These are phyloP conservation scores for Solanum boliviense DNA, from an alignment of 257 asterid species.

Conservation along the genomic window DNA sequence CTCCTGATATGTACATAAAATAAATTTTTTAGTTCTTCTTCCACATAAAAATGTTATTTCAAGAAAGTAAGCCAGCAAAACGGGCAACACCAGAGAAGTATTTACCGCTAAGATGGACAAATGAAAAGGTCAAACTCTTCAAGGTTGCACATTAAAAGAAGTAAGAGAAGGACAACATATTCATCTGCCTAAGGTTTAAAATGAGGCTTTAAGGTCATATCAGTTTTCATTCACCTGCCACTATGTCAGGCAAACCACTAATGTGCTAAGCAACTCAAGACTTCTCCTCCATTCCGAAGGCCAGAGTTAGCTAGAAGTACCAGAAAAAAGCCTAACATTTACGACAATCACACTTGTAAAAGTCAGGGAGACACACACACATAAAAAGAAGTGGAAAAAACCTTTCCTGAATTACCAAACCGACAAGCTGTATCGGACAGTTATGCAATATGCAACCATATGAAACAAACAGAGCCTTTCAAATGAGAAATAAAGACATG, in stretches of 20 bases:
- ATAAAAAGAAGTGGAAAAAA: background rate
- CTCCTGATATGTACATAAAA: conserved; percentile 28
- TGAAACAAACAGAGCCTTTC: background rate
- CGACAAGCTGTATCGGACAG: background rate
- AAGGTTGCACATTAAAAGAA: background rate
- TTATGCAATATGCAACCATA: background rate
- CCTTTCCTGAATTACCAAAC: background rate
- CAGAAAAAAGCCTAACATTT: background rate
- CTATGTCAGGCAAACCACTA: background rate
- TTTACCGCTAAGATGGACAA: background rate
- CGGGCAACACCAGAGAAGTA: background rate
- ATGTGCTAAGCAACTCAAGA: background rate
- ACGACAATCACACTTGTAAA: background rate
- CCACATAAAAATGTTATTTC: background rate
- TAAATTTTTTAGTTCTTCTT: background rate
- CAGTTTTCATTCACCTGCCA: background rate
- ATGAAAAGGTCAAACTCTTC: background rate
- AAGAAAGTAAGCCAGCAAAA: background rate
- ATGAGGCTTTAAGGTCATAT: background rate
- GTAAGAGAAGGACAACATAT: background rate
- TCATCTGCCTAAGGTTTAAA: background rate
- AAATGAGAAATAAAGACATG: background rate
- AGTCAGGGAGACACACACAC: background rate
- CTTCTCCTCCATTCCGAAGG: background rate
- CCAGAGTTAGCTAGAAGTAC: background rate